Evolutionary conservation across 768 basidiomycete genomes (phyloP), one percentile per base, ranked within the genome.

Genomic region (Melanogaster broomeanus): DNA sequence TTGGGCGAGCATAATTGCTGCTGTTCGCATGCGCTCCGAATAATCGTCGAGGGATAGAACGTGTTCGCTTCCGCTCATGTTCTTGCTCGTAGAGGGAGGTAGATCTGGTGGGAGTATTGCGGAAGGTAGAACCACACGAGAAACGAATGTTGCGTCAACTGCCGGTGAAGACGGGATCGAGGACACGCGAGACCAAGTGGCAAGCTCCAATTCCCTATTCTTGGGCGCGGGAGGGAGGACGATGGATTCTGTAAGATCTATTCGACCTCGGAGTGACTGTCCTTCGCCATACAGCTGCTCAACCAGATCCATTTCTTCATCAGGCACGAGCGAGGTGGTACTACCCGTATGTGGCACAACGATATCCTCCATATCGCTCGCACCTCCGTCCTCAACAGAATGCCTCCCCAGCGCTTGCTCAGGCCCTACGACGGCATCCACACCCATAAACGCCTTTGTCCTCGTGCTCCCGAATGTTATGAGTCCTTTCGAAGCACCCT

Each of bases 1-100:
- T 69, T 99, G 97, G 2, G 97, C 87, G 25, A 99, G 85, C 97
- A 99, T 98, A 55, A 98, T 87, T 10, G 97, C 97, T 10, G 97
- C 97, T 10, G 94, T 97, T 8, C 93, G 85, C 97, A 99, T 99
- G 45, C 97, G 84, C 59, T 98, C 93, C 1, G 96, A 96, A 72
- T 99, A 99, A 59, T 99, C 96, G 60, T 99, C 96, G 21, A 99
- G 75, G 1, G 94, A 93, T 13, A 98, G 73, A 22, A 57, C 43
- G 30, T 34, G 50, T n/a, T 62, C 61, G n/a, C 45, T 42, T 43
- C 45, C 52, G 19, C 45, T 51, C 16, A 42, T 6, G 31, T 15
- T 42, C 3, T 30, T 45, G 27, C 37, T 44, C 18, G 56, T 42
- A 34, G 49, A 55, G 35, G 25, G 49, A 16, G 31, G 34, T 11